Percentiles rank a stretch among this genome's conserved stretches.
These are phyloP conservation scores for Galerina marginata DNA, from an alignment of 768 basidiomycete genomes.

Conservation along the genomic window DNA sequence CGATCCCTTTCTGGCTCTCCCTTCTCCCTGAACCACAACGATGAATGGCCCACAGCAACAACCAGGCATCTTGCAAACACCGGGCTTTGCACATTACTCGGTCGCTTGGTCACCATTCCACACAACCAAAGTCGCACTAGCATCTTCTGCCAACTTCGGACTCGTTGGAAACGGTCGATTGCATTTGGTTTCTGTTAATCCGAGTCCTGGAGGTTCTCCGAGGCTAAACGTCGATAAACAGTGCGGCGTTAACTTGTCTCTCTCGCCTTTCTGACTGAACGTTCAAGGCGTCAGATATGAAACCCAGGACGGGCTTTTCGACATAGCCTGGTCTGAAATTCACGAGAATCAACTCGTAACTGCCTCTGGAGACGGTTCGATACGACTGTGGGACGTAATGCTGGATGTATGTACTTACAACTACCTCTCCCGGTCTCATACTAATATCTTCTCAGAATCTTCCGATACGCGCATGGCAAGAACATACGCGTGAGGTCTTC, in stretches of 20 bases:
- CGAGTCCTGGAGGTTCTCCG: slow-evolving; percentile 50
- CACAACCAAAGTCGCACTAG: slow-evolving; percentile 72
- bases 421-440: slow-evolving; percentile 55
- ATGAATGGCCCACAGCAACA: slow-evolving; percentile 43
- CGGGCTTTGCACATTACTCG: slow-evolving; percentile 84
- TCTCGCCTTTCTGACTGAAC: slow-evolving; percentile 24
- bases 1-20: not conserved
- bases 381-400: slow-evolving; percentile 90
- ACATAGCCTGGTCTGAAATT: slow-evolving; percentile 90
- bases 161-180: slow-evolving; percentile 95
- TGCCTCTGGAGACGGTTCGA: slow-evolving; percentile 90
- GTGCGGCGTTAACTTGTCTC: slow-evolving; percentile 48
- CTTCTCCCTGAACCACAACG: slow-evolving; percentile 8
- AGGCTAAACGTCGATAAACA: slow-evolving; percentile 65
- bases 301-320: slow-evolving; percentile 34
- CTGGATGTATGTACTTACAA: slow-evolving; percentile 90
- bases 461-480: slow-evolving; percentile 92
- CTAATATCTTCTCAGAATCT: slow-evolving; percentile 61
- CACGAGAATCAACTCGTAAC: slow-evolving; percentile 94
- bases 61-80: slow-evolving; percentile 67
- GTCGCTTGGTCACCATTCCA: slow-evolving; percentile 89
- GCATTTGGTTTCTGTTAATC: slow-evolving; percentile 61
- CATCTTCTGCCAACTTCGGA: slow-evolving; percentile 92
- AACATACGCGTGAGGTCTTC: slow-evolving; percentile 92
- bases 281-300: slow-evolving; percentile 36